Evolutionary conservation across 352 stramenopile species (phyloP).

Genomic region (Thalassiosira mediterranea): DNA sequence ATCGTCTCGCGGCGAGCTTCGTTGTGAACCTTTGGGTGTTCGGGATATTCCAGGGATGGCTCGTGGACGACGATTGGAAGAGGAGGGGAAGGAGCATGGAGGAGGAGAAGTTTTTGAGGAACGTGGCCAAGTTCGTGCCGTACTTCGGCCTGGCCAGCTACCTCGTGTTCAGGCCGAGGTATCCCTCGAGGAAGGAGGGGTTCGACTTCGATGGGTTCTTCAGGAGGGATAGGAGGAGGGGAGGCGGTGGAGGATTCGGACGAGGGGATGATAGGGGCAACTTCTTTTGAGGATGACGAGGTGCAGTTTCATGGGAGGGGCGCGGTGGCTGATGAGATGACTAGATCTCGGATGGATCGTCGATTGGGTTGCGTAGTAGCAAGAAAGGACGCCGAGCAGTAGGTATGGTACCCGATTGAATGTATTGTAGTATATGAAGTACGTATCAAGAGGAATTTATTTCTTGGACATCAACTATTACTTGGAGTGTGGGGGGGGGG

Average conservation of each 20-base stretch:
- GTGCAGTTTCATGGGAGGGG: no score
- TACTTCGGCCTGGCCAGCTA: conserved; percentile 85
- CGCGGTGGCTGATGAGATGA: no score
- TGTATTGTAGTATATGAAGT: no score
- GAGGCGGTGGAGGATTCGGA: background rate
- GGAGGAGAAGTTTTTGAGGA: conserved; percentile 52
- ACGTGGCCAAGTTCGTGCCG: conserved; percentile 79
- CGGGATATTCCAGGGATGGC: conserved; percentile 84
- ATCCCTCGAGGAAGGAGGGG: conserved; percentile 35
- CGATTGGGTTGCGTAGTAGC: no score
- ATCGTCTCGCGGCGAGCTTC: conserved; percentile 82
- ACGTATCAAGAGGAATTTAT: no score
- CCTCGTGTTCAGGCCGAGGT: conserved; percentile 66
- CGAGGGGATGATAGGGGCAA: no score
- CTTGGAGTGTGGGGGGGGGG: no score
- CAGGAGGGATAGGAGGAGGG: background rate
- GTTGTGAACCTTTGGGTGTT: conserved; percentile 84
- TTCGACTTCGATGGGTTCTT: background rate
- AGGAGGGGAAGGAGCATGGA: conserved; percentile 61
- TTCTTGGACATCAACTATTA: no score
- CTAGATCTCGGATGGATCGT: no score
- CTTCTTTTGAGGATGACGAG: no score
- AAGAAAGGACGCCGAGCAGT: no score
- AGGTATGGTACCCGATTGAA: no score
- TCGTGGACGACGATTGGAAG: conserved; percentile 84